Base-by-base conservation (phyloP, 495 filamentous ascomycete species). In the Emericellopsis terricola region DNA sequence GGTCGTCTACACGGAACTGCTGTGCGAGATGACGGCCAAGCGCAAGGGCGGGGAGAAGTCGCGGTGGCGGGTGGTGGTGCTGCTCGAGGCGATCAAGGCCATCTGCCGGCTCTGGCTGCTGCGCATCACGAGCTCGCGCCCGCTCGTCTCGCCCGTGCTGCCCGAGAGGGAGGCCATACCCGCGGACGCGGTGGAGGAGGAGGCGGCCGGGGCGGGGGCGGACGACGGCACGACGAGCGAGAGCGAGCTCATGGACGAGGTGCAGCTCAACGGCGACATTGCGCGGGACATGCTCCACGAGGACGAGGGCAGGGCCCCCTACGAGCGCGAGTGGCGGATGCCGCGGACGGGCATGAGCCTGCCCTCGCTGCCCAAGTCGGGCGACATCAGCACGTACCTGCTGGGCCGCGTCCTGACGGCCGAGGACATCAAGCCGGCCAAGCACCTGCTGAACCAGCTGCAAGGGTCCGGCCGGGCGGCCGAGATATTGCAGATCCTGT, bases 341-440 rank as follows among this genome's bases (percentile, higher is more conserved):
- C 86, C 86, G 18, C 73, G 89, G 41, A 97, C 89, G 0, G 82
- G 83, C 6, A 59, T 92, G 31, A 74, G 69, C 6, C 68, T 97
- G 20, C 86, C 91, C 0, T 71, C 64, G 24, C 62, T 97, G 15
- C 89, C 89, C 1, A 72, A 73, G 33, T 70, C 76, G 7, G 65
- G 69, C 17, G 81, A 89, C 46, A 79, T 93, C 17, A 78, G 78
- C 17, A 73, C 68, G 23, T 94, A 89, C 51, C 68, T 97, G 14
- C 77, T 91, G 29, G 74, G 73, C n/a, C 84, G 87, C 34, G 89
- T 94, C 13, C 63, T 97, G 17, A 93, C 81, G 1, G 81, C 91
- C 13, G 91, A 96, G 55, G 89, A 96, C 51, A 85, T 97, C 60
- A 94, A 93, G 50, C 75, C 85, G 3, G 76, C 91, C 0, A 75